These are phyloP conservation scores for Apiospora marii DNA, from an alignment of 2,329 filamentous ascomycete species.

Conservation along the genomic window DNA sequence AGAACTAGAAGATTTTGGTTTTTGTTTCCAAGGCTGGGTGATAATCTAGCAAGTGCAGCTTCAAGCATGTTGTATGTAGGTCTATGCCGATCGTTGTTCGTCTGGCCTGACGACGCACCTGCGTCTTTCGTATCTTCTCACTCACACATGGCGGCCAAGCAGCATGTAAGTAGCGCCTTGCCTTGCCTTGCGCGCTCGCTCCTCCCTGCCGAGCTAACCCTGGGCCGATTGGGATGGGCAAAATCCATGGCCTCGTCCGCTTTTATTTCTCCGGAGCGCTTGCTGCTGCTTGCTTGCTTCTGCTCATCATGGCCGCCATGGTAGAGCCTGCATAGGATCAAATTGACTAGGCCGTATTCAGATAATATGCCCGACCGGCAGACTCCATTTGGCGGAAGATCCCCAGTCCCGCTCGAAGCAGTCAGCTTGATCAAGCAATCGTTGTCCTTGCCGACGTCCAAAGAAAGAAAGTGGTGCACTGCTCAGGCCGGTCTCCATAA, in stretches of 20 bases:
- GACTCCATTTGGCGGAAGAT: slow-evolving; percentile 47
- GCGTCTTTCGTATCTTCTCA: not conserved
- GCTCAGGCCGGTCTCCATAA: not conserved
- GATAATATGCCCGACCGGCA: slow-evolving; percentile 46
- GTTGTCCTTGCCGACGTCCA: slow-evolving; percentile 29
- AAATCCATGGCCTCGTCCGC: not conserved
- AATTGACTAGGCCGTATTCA: slow-evolving; percentile 44
- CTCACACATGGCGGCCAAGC: not conserved
- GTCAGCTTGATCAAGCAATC: slow-evolving; percentile 47
- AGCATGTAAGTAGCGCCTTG: not conserved
- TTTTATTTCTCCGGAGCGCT: not conserved
- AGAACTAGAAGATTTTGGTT: slow-evolving; percentile 9
- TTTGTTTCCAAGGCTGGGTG: not conserved
- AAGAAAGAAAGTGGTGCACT: slow-evolving; percentile 24
- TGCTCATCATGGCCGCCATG: slow-evolving; percentile 18
- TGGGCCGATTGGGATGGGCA: slow-evolving; percentile 17
- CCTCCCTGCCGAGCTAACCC: slow-evolving; percentile 11
- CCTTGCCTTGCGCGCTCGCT: slow-evolving; percentile 5
- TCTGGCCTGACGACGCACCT: not conserved
- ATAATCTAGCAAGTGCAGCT: not conserved
- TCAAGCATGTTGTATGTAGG: not conserved
- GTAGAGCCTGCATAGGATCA: slow-evolving; percentile 5
- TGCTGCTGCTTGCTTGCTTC: slow-evolving; percentile 5
- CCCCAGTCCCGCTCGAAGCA: slow-evolving; percentile 41
- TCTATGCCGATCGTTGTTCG: not conserved